Conservation (phyloP, 202 grass and related monocot species). For the Zizania palustris region DNA sequence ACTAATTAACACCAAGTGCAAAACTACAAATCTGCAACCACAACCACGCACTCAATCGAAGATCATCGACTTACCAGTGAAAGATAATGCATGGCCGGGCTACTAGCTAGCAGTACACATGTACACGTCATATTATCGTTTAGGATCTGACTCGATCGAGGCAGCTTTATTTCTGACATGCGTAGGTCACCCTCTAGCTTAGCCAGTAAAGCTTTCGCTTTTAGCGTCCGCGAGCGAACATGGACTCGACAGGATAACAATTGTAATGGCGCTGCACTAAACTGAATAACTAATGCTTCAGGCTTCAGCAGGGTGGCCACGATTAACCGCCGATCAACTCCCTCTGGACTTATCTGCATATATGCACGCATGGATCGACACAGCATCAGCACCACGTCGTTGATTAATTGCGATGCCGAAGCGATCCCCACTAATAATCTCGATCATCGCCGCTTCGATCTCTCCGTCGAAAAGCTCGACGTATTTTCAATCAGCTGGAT, state of each 20-base stretch:
- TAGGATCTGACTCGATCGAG: neutral
- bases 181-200: neutral
- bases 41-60: neutral
- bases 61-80: neutral
- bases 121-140: too few relatives aligned
- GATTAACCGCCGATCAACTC: slow-evolving; percentile 49
- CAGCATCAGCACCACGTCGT: neutral
- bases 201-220: slow-evolving; percentile 7
- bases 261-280: slow-evolving; percentile 32
- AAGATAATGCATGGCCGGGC: too few relatives aligned
- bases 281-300: slow-evolving; percentile 5
- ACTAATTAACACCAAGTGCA: neutral
- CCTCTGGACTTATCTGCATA: slow-evolving; percentile 24
- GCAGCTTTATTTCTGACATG: neutral
- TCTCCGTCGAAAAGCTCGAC: slow-evolving; percentile 15
- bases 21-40: neutral
- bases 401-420: slow-evolving; percentile 56
- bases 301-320: slow-evolving; percentile 35
- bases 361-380: too few relatives aligned
- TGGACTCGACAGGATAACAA: slow-evolving; percentile 41
- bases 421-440: slow-evolving; percentile 52
- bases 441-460: neutral
- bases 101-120: too few relatives aligned
- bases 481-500: slow-evolving; percentile 21
- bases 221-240: slow-evolving; percentile 17